phyloP scores from a whole-genome alignment of 2,329 filamentous ascomycete genomes.

The Aspergillus quadricinctus region DNA sequence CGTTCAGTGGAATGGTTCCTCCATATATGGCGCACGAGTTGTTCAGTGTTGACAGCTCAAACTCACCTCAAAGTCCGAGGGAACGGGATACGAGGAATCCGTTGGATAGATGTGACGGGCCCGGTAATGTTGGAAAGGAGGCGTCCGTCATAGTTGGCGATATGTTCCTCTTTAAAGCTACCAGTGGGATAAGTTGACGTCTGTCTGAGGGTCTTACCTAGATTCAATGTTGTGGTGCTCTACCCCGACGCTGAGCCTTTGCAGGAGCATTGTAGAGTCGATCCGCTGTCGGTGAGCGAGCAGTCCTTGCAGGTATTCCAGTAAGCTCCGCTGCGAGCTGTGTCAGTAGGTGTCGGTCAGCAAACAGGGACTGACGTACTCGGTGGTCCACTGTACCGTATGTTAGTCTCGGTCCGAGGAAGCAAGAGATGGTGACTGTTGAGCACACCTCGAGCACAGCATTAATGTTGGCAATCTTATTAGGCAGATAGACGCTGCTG shows the following conservation, averaged over 20 bases:
- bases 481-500: conserved; percentile 9
- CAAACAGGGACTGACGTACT: not conserved
- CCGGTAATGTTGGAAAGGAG: conserved; percentile 11
- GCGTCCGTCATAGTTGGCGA: conserved; percentile 13
- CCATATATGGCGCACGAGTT: not conserved
- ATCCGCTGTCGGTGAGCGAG: not conserved
- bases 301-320: not conserved
- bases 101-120: not conserved
- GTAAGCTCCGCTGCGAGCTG: not conserved
- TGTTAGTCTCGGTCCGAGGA: not conserved
- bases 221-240: not conserved
- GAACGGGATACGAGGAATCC: conserved; percentile 3
- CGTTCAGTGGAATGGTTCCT: not conserved
- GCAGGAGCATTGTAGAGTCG: not conserved
- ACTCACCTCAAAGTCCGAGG: conserved; percentile 1
- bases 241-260: not conserved
- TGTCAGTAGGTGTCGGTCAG: not conserved
- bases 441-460: conserved; percentile 2
- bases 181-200: not conserved
- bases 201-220: not conserved
- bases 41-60: not conserved
- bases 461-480: conserved; percentile 4
- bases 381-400: not conserved
- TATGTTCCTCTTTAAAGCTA: conserved; percentile 9
- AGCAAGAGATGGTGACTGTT: no score